Evolutionary conservation across 2,329 filamentous ascomycete species (phyloP), one percentile per base, ranked within the genome.

Genomic region (Neodidymelliopsis sp.): DNA sequence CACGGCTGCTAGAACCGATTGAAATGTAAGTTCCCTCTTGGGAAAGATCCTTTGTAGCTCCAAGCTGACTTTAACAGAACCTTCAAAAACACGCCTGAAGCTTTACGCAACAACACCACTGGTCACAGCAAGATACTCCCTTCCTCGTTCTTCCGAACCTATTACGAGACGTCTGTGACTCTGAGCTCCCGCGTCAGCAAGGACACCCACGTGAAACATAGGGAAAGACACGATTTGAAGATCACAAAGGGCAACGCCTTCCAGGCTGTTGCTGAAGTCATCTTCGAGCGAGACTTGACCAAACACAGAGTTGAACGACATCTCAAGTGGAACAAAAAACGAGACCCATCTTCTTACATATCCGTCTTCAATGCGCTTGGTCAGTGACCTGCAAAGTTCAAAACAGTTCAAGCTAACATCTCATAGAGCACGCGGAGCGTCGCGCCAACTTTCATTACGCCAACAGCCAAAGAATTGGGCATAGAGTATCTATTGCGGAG

Each of bases 91-190:
- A n/a, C n/a, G n/a, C n/a, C n/a, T n/a, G n/a, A n/a, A n/a, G n/a
- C n/a, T n/a, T n/a, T n/a, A n/a, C n/a, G n/a, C n/a, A n/a, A n/a
- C n/a, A n/a, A n/a, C n/a, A n/a, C n/a, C n/a, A n/a, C n/a, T n/a
- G n/a, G n/a, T n/a, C n/a, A n/a, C n/a, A n/a, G n/a, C n/a, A n/a
- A n/a, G n/a, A n/a, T n/a, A 28, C 10, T 12, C 8, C n/a, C 62
- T 7, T 0, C 4, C 1, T 4, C 7, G 1, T 41, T 62, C 10
- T 62, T 35, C 18, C 49, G 56, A 2, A 51, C 49, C 0, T 49
- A 41, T 11, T 56, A 54, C 24, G 58, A 65, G 11, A 43, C 23
- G 0, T 58, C 56, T 2, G 42, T 37, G 1, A 63, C 60, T 1
- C 29, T 61, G 19, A 52, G 56, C 16, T 11, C 25, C 2, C 57